Base-by-base conservation (phyloP, 129 eudicot species). In the Artemisia argyi region DNA sequence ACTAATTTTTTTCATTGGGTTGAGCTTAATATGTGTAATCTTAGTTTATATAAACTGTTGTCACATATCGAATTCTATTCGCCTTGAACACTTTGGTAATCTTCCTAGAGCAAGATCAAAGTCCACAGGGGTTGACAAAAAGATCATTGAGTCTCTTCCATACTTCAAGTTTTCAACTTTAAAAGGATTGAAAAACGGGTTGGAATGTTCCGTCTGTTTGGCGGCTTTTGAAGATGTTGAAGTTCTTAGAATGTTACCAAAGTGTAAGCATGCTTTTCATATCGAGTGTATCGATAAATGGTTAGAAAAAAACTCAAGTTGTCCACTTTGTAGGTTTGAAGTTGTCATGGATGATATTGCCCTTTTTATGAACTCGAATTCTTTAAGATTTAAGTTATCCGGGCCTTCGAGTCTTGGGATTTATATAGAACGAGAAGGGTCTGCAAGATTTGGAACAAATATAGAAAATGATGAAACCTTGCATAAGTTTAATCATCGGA, bases 161-260 rank as follows among this genome's bases (percentile, higher is more conserved):
- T 85, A 77, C 69, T 92, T 92, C 66, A 80, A 80, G 71, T 92
- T 92, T 60, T 89, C 94, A 5, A 26, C 78, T 16, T 76, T 92
- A 7, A 83, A 66, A 67, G 97, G 97, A 1, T 75, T 72, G 22
- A 84, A 69, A 71, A 68, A 83, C 19, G 97, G 97, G 35, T 83
- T 92, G 24, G 96, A 92, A 68, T 92, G 98, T 48, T 73, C 96
- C 0, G 96, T 92, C 71, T 92, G 98, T 55, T 66, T 92, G n/a
- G 72, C 90, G 3, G 81, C 77, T 67, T 92, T 89, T 28, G 95
- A 85, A 56, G 95, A 88, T 14, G 55, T 65, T 3, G 96, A 92
- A 68, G 68, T 76, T 46, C 85, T 92, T 2, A 65, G 96, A 9
- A 72, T 92, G 39, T 65, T 92, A 35, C 98, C 98, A 9, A 85